These are phyloP conservation scores for Rhizomucor pusillus DNA, from an alignment of 371 early-diverging fungal genomes.

Conservation along the genomic window DNA sequence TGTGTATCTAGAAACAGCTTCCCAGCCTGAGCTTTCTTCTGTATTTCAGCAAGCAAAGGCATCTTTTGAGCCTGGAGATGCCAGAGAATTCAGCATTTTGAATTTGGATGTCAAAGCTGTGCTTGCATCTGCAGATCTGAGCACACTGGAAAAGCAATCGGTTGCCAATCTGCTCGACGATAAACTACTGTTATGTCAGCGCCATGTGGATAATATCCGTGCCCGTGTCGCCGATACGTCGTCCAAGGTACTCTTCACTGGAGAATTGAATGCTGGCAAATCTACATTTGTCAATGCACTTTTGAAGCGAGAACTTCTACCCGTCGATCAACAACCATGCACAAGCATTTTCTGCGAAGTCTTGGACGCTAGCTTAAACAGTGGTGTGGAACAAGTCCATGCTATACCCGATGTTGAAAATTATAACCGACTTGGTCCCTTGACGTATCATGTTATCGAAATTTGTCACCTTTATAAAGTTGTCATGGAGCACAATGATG, in stretches of 20 bases:
- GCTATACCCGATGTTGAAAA: conserved; percentile 64
- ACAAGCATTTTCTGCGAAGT: conserved; percentile 94
- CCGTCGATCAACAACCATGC: conserved; percentile 96
- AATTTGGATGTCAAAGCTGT: conserved; percentile 68
- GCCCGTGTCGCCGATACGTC: conserved; percentile 85
- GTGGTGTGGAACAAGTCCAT: conserved; percentile 85
- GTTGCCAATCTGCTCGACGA: conserved; percentile 70
- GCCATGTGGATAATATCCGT: conserved; percentile 78
- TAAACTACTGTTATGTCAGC: conserved; percentile 57
- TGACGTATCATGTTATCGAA: conserved; percentile 70
- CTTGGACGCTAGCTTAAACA: conserved; percentile 79
- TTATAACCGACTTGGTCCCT: conserved; percentile 69
- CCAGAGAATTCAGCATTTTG: conserved; percentile 45
- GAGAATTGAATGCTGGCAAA: conserved; percentile 97
- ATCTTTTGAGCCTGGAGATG: conserved; percentile 8
- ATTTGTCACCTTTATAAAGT: conserved; percentile 58
- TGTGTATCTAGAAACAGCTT: background rate
- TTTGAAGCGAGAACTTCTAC: conserved; percentile 81
- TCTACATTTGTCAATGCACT: conserved; percentile 95
- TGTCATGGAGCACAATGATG: conserved; percentile 58
- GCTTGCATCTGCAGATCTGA: conserved; percentile 40
- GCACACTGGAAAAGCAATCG: conserved; percentile 58
- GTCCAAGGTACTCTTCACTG: conserved; percentile 92
- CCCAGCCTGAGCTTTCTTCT: background rate
- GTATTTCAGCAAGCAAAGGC: background rate